A percentile compares a stretch with the other conserved stretches of the same genome.
phyloP scores from a whole-genome alignment of 495 filamentous ascomycete genomes.

The Neurospora sp. region DNA sequence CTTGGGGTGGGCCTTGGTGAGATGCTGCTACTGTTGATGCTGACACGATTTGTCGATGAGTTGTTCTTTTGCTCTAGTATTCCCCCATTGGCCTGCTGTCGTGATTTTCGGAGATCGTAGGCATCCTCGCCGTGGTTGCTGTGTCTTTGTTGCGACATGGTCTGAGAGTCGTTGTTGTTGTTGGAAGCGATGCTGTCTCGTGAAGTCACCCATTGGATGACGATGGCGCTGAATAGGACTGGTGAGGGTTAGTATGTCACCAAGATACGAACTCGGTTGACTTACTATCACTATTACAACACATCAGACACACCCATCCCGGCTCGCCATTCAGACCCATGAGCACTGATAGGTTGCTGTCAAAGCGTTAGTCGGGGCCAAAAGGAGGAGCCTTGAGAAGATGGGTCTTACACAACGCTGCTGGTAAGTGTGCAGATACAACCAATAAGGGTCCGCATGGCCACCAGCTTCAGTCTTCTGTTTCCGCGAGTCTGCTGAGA shows the following conservation, averaged over 20 bases:
- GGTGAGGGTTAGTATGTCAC: background rate
- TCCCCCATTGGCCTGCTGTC: background rate
- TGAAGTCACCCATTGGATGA: conserved; percentile 47
- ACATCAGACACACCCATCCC: conserved; percentile 47
- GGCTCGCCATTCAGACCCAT: conserved; percentile 42
- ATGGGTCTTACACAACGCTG: conserved; percentile 31
- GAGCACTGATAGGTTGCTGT: conserved; percentile 41
- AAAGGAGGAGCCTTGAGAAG: background rate
- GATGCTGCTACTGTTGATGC: conserved; percentile 5
- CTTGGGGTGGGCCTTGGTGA: conserved; percentile 6
- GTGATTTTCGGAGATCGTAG: conserved; percentile 1
- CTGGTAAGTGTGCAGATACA: conserved; percentile 36
- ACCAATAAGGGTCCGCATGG: conserved; percentile 39
- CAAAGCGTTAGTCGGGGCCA: background rate
- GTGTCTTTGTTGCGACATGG: conserved; percentile 4
- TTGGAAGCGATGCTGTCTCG: conserved; percentile 25
- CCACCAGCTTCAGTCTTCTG: conserved; percentile 27
- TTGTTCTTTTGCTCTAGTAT: background rate
- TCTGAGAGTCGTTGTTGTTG: conserved; percentile 4
- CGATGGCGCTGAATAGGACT: conserved; percentile 43
- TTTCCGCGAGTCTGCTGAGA: conserved; percentile 22
- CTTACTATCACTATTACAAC: conserved; percentile 45
- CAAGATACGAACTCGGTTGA: background rate
- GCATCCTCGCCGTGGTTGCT: conserved; percentile 10
- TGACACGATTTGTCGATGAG: background rate